These are phyloP conservation scores for Gastrolobium villosum DNA, from an alignment of 306 rosid genomes.

Conservation along the genomic window DNA sequence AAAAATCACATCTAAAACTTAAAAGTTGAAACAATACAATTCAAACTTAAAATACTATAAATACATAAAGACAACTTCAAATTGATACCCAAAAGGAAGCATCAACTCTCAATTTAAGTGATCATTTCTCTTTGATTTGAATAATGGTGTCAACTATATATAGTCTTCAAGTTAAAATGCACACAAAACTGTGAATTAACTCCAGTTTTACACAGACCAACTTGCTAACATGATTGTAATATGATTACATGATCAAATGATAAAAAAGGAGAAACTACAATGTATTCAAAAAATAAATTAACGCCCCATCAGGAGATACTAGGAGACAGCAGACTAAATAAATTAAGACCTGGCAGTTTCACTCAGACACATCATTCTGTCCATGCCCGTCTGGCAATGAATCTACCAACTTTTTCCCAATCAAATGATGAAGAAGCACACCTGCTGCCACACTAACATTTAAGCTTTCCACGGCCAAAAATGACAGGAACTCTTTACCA, in stretches of 20 bases:
- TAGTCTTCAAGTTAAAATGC: constrained; percentile 13
- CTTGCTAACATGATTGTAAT: background rate
- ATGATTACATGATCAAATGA: constrained; percentile 24
- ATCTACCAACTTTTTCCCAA: constrained; percentile 59
- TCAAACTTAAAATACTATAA: constrained; percentile 19
- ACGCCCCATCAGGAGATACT: constrained; percentile 28
- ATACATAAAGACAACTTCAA: constrained; percentile 32
- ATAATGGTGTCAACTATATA: background rate
- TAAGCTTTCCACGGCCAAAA: constrained; percentile 96
- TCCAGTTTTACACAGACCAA: background rate
- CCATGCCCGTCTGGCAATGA: constrained; percentile 37
- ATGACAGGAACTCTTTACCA: constrained; percentile 72
- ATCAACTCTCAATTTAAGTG: background rate
- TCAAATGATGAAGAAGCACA: constrained; percentile 92
- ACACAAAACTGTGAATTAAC: constrained; percentile 41
- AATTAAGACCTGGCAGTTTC: constrained; percentile 41
- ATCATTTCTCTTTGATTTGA: constrained; percentile 30
- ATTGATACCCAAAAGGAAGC: constrained; percentile 10
- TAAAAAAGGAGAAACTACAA: constrained; percentile 24
- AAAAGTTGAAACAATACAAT: background rate
- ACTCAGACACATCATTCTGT: constrained; percentile 47
- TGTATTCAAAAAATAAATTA: constrained; percentile 25
- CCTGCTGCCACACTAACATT: constrained; percentile 98
- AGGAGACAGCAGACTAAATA: constrained; percentile 12
- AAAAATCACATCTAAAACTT: constrained; percentile 17